Evolutionary conservation across 2,329 filamentous ascomycete species (phyloP).

Genomic region (Phyllosticta citriasiana): DNA sequence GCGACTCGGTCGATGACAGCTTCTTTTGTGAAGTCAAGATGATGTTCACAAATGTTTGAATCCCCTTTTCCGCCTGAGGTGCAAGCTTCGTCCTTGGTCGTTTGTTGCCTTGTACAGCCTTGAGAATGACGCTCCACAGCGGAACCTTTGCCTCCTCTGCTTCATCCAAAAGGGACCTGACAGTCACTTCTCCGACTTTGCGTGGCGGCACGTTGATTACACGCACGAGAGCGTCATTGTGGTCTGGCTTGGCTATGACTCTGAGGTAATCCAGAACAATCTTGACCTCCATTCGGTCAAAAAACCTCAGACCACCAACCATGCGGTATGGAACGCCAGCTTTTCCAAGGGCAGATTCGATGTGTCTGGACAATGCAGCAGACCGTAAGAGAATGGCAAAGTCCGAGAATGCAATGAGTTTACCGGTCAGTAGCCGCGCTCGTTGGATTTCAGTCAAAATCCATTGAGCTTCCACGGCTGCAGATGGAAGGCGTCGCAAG

Average conservation of each 20-base stretch:
- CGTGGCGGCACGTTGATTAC: constrained; percentile 78
- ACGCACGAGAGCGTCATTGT: constrained; percentile 75
- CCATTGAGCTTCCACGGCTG: constrained; percentile 73
- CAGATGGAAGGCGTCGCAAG: constrained; percentile 60
- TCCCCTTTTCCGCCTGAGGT: constrained; percentile 45
- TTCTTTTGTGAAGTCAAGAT: constrained; percentile 49
- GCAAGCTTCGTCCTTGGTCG: constrained; percentile 45
- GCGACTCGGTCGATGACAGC: constrained; percentile 34
- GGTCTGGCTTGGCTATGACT: constrained; percentile 72
- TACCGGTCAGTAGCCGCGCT: constrained; percentile 58
- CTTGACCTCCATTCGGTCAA: constrained; percentile 83
- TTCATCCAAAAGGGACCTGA: constrained; percentile 65
- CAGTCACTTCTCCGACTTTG: constrained; percentile 68
- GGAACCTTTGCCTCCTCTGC: constrained; percentile 59
- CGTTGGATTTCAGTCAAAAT: constrained; percentile 76
- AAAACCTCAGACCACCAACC: constrained; percentile 86
- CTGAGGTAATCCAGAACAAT: constrained; percentile 79
- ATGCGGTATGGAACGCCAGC: constrained; percentile 81
- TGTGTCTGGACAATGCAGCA: constrained; percentile 69
- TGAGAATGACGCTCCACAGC: constrained; percentile 66
- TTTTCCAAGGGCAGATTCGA: constrained; percentile 73
- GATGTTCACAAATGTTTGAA: constrained; percentile 49
- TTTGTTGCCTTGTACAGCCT: constrained; percentile 42
- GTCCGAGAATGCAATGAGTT: constrained; percentile 63
- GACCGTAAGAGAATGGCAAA: constrained; percentile 83